These are phyloP conservation scores for Chalciporus chontae DNA, from an alignment of 768 basidiomycete genomes.

Conservation along the genomic window DNA sequence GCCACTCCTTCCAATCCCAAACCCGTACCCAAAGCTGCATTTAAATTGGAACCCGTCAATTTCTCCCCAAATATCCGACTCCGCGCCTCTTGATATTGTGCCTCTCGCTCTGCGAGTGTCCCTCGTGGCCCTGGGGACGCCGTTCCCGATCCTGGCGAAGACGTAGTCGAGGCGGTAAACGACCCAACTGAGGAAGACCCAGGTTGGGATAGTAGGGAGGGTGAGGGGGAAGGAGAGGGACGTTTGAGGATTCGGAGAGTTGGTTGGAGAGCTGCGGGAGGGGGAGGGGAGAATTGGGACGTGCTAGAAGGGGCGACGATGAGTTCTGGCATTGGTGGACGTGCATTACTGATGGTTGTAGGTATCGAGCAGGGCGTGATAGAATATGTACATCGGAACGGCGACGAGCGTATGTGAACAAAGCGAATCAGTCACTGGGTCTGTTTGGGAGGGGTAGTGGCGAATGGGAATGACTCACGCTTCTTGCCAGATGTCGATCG, in stretches of 20 bases:
- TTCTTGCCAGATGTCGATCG: slow-evolving; percentile 60
- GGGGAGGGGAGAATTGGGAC: slow-evolving; percentile 40
- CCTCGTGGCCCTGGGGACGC: slow-evolving; percentile 22
- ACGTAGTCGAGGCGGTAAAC: slow-evolving; percentile 13
- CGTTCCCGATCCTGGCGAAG: slow-evolving; percentile 5
- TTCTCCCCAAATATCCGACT: slow-evolving; percentile 63
- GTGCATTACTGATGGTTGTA: slow-evolving; percentile 48
- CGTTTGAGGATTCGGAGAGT: slow-evolving; percentile 72
- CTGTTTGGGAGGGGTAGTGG: slow-evolving; percentile 4
- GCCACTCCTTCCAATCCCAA: neutral
- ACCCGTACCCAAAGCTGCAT: neutral
- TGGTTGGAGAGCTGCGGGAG: slow-evolving; percentile 58
- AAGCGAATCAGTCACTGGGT: slow-evolving; percentile 12
- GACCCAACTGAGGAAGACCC: neutral
- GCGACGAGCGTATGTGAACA: slow-evolving; percentile 3
- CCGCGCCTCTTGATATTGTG: slow-evolving; percentile 68
- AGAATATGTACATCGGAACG: too few species aligned
- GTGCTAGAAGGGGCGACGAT: slow-evolving; percentile 42
- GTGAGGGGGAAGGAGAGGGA: slow-evolving; percentile 34
- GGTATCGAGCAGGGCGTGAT: too few species aligned
- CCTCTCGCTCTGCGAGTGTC: slow-evolving; percentile 61
- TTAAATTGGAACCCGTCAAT: slow-evolving; percentile 5
- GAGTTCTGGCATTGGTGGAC: slow-evolving; percentile 65
- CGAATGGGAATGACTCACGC: slow-evolving; percentile 50
- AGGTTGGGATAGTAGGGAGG: neutral